Evolutionary conservation across 768 basidiomycete species (phyloP).

Genomic region (Pleurotus ostreatus): DNA sequence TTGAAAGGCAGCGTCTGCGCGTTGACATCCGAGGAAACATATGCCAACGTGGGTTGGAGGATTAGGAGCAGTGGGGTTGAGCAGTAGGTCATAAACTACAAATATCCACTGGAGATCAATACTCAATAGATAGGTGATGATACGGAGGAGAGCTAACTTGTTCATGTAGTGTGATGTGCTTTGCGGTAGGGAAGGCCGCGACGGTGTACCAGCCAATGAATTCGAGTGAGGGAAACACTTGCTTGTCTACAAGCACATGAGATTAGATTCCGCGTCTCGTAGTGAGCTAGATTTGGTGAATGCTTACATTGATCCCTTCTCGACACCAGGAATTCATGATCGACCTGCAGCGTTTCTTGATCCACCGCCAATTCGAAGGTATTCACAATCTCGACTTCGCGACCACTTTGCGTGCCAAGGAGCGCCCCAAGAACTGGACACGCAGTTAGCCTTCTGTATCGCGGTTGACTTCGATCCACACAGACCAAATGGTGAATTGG

Average conservation of each 20-base stretch:
- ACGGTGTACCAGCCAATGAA: conserved; percentile 98
- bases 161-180: conserved; percentile 80
- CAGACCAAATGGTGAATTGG: conserved; percentile 62
- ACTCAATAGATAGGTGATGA: neutral
- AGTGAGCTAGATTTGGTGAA: neutral
- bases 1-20: conserved; percentile 82
- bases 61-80: conserved; percentile 88
- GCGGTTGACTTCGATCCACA: neutral
- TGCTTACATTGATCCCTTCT: conserved; percentile 81
- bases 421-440: conserved; percentile 83
- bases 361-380: conserved; percentile 86
- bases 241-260: conserved; percentile 65
- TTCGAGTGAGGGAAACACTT: conserved; percentile 96
- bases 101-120: neutral
- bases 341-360: conserved; percentile 55
- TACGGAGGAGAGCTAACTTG: conserved; percentile 46
- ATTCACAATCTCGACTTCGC: conserved; percentile 96
- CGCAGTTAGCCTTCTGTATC: neutral
- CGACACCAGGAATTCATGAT: conserved; percentile 77
- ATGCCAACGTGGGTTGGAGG: conserved; percentile 51
- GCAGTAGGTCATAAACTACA: conserved; percentile 78
- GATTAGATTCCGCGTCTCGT: neutral
- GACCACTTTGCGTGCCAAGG: conserved; percentile 89
- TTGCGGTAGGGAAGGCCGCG: conserved; percentile 64
- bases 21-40: conserved; percentile 47